Conservation (phyloP, 305 asterid species). For the Fraxinus dipetala region DNA sequence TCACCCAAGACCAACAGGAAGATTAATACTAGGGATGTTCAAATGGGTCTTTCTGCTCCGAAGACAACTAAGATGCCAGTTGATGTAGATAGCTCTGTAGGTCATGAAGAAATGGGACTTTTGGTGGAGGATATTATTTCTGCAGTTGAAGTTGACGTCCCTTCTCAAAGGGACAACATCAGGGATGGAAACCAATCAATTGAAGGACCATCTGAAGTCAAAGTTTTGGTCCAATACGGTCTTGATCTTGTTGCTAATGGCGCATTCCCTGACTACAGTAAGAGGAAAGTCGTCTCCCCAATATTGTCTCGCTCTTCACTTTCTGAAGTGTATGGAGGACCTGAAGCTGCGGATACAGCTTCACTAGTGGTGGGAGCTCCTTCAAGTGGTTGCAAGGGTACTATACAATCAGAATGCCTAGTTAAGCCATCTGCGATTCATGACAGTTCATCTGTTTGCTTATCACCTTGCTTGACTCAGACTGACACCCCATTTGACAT, state of each 20-base stretch:
- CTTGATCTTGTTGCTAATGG: slow-evolving; percentile 31
- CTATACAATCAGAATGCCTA: slow-evolving; percentile 15
- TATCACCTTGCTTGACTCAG: slow-evolving; percentile 20
- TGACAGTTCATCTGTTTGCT: slow-evolving; percentile 11
- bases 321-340: slow-evolving; percentile 29
- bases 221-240: slow-evolving; percentile 28
- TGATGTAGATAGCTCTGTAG: slow-evolving; percentile 22
- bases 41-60: slow-evolving; percentile 28
- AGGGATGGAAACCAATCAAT: slow-evolving; percentile 27
- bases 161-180: slow-evolving; percentile 28
- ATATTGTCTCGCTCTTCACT: slow-evolving; percentile 27
- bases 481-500: slow-evolving; percentile 6
- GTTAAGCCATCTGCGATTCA: not conserved
- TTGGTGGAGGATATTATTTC: slow-evolving; percentile 29
- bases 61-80: slow-evolving; percentile 18
- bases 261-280: slow-evolving; percentile 32
- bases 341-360: slow-evolving; percentile 8
- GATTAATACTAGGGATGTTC: slow-evolving; percentile 44
- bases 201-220: slow-evolving; percentile 29
- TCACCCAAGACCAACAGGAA: slow-evolving; percentile 37
- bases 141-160: slow-evolving; percentile 29
- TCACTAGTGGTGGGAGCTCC: slow-evolving; percentile 8
- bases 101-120: slow-evolving; percentile 28
- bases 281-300: slow-evolving; percentile 42
- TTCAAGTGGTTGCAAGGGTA: not conserved